phyloP scores from a whole-genome alignment of 2,329 filamentous ascomycete genomes.

The Beauveria asiatica region DNA sequence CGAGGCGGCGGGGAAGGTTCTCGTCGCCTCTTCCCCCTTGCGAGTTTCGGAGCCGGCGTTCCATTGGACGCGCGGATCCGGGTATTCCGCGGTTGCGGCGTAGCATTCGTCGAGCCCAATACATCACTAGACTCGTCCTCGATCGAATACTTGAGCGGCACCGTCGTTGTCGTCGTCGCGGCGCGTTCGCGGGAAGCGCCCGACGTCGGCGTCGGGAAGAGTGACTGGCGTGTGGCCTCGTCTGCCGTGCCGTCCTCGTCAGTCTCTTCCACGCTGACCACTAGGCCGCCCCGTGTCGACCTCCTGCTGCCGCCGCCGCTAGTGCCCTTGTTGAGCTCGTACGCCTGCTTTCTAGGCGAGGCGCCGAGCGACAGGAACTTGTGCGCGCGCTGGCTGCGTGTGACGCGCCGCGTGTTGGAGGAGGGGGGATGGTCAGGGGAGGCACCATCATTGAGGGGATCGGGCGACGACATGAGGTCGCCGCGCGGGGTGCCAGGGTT shows the following conservation, averaged over 20 bases:
- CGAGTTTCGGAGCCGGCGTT: conserved; percentile 37
- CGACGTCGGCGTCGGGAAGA: conserved; percentile 38
- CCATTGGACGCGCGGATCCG: conserved; percentile 42
- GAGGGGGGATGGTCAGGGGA: conserved; percentile 25
- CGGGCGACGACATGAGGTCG: conserved; percentile 42
- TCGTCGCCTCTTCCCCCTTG: conserved; percentile 33
- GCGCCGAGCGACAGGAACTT: conserved; percentile 28
- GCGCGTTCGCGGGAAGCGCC: conserved; percentile 27
- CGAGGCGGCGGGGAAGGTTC: conserved; percentile 35
- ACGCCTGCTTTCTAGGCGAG: conserved; percentile 48
- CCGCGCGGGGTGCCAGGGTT: conserved; percentile 29
- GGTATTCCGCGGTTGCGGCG: conserved; percentile 35
- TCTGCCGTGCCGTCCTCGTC: conserved; percentile 27
- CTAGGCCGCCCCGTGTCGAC: conserved; percentile 42
- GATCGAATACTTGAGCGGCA: conserved; percentile 40
- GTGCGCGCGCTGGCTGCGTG: conserved; percentile 34
- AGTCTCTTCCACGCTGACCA: conserved; percentile 50
- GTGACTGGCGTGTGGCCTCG: conserved; percentile 28
- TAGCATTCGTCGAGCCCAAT: conserved; percentile 21
- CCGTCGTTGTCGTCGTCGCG: conserved; percentile 43
- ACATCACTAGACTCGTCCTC: conserved; percentile 28
- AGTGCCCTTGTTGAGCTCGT: conserved; percentile 47
- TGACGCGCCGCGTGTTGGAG: conserved; percentile 32
- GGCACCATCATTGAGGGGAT: conserved; percentile 38
- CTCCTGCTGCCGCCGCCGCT: conserved; percentile 17